Percentiles rank a stretch among this genome's conserved stretches.
phyloP scores from a whole-genome alignment of 2,329 filamentous ascomycete species.

The Pseudodiploospora longispora region DNA sequence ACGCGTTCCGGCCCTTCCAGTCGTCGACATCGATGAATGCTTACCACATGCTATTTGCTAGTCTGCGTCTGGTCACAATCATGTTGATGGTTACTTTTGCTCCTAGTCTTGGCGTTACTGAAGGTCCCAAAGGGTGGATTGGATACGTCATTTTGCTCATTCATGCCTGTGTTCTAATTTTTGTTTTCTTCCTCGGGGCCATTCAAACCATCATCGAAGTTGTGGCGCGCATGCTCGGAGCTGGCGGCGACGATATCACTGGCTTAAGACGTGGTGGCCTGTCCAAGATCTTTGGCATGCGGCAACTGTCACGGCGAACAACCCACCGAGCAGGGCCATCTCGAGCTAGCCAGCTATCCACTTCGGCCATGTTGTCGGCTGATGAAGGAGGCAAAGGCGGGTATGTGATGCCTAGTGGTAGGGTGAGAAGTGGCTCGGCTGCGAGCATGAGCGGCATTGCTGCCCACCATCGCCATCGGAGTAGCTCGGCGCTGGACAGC shows the following conservation, averaged over 20 bases:
- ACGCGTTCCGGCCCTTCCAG: conserved; percentile 85
- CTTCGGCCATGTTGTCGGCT: conserved; percentile 67
- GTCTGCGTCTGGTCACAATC: conserved; percentile 66
- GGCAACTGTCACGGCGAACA: conserved; percentile 70
- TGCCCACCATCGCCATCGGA: conserved; percentile 37
- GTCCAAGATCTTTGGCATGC: conserved; percentile 84
- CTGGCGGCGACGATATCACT: conserved; percentile 64
- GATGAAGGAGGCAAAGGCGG: conserved; percentile 58
- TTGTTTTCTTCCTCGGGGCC: conserved; percentile 90
- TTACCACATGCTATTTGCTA: conserved; percentile 80
- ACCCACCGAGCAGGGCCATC: conserved; percentile 56
- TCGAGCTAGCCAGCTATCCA: conserved; percentile 75
- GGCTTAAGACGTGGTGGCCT: conserved; percentile 73
- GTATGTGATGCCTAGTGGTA: conserved; percentile 45
- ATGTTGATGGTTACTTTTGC: conserved; percentile 77
- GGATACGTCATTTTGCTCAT: conserved; percentile 85
- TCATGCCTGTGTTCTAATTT: conserved; percentile 75
- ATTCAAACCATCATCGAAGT: conserved; percentile 88
- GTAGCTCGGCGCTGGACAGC: conserved; percentile 47
- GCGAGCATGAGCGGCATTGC: conserved; percentile 48
- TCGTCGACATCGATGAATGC: conserved; percentile 94
- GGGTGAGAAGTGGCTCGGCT: conserved; percentile 53
- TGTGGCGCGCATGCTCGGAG: conserved; percentile 70
- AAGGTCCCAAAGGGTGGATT: conserved; percentile 84
- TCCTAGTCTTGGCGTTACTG: conserved; percentile 68